Conservation (phyloP, 2,329 filamentous ascomycete species). For the Fusarium sp. region DNA sequence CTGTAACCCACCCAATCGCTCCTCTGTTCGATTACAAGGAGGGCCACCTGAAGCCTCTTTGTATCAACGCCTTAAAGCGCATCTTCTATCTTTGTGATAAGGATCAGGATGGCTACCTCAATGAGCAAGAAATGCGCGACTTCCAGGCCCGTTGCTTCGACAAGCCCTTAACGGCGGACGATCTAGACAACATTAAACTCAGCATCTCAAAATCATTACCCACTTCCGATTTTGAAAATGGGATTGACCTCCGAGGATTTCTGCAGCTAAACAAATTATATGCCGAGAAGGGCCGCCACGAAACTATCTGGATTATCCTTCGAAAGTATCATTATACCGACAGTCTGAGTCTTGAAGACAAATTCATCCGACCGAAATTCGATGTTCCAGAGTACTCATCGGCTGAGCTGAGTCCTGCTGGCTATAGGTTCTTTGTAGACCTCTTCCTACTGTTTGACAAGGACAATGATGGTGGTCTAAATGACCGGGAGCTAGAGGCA, state of each 20-base stretch:
- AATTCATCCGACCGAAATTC: constrained; percentile 90
- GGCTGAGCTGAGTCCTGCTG: constrained; percentile 90
- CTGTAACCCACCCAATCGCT: constrained; percentile 95
- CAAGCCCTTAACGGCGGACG: constrained; percentile 80
- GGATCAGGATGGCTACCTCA: constrained; percentile 92
- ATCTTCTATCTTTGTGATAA: constrained; percentile 97
- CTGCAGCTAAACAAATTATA: constrained; percentile 94
- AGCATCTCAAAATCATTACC: constrained; percentile 78
- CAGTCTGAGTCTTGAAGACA: constrained; percentile 89
- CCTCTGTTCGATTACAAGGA: constrained; percentile 98
- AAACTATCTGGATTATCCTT: constrained; percentile 98
- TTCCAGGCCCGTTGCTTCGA: constrained; percentile 95
- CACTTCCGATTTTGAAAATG: constrained; percentile 69
- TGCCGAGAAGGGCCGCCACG: constrained; percentile 95
- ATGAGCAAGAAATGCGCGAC: constrained; percentile 87
- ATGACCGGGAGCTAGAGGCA: constrained; percentile 82
- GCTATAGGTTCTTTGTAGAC: constrained; percentile 97
- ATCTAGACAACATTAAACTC: constrained; percentile 89
- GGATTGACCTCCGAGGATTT: constrained; percentile 85
- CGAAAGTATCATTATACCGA: constrained; percentile 96
- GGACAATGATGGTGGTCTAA: constrained; percentile 95
- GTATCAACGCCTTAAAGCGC: constrained; percentile 83
- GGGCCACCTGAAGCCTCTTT: constrained; percentile 83
- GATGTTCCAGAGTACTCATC: constrained; percentile 93
- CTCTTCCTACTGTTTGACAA: constrained; percentile 95